Conservation (phyloP, 306 rosid species). For the Neltuma alba region DNA sequence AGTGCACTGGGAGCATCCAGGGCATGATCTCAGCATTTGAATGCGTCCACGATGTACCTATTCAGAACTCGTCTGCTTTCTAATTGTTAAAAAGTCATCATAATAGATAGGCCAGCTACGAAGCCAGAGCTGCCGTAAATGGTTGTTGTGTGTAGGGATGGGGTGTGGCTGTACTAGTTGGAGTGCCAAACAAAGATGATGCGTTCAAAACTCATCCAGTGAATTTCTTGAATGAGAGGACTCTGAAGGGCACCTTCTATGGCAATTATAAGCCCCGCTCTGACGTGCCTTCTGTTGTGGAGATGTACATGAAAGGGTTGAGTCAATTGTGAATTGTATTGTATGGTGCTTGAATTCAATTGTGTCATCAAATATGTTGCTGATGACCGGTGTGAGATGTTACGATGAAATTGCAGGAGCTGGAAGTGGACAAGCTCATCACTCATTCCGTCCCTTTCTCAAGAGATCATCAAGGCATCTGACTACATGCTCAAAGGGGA, state of each 20-base stretch:
- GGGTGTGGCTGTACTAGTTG: constrained; percentile 76
- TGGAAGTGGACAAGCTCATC: constrained; percentile 57
- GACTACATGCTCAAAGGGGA: constrained; percentile 53
- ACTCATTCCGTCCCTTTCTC: constrained; percentile 51
- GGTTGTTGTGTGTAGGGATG: constrained; percentile 48
- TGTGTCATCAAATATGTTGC: neutral
- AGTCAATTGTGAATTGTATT: neutral
- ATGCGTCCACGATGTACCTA: constrained; percentile 66
- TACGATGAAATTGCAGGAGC: constrained; percentile 36
- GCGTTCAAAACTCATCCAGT: constrained; percentile 63
- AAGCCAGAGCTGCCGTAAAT: neutral
- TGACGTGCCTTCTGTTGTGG: constrained; percentile 78
- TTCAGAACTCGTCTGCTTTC: neutral
- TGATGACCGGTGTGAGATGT: neutral
- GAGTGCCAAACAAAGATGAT: constrained; percentile 66
- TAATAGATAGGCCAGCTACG: neutral
- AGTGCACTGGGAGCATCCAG: constrained; percentile 69
- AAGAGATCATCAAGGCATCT: constrained; percentile 53
- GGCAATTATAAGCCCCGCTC: constrained; percentile 90
- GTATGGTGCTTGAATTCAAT: constrained; percentile 34
- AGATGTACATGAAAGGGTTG: constrained; percentile 70
- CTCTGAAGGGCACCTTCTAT: constrained; percentile 87
- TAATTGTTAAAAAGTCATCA: neutral
- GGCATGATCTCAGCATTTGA: constrained; percentile 74
- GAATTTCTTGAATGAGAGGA: constrained; percentile 79